Evolutionary conservation across 225 moss, liverwort and hornwort species (phyloP).

Genomic region (Polytrichum formosum): DNA sequence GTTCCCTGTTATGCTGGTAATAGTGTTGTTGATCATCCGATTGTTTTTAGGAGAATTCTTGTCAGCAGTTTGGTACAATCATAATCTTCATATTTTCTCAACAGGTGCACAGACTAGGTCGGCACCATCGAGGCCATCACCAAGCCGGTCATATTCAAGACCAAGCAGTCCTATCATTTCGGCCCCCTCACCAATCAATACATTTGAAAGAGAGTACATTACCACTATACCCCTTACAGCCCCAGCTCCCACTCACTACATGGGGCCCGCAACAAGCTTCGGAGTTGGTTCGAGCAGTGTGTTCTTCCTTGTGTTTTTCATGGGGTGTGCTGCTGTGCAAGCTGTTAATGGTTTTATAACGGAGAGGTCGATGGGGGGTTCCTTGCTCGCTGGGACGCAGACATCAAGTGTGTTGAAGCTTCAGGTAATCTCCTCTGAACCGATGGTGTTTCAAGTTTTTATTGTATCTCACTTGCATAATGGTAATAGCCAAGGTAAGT

Average conservation of each 20-base stretch:
- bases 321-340: slow-evolving; percentile 48
- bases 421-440: slow-evolving; percentile 23
- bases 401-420: slow-evolving; percentile 49
- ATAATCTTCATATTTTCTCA: neutral
- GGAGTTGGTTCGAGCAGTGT: slow-evolving; percentile 40
- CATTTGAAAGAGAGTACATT: slow-evolving; percentile 30
- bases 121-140: slow-evolving; percentile 39
- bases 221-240: slow-evolving; percentile 41
- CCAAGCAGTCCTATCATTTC: slow-evolving; percentile 26
- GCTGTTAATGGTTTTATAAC: slow-evolving; percentile 38
- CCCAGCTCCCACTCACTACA: slow-evolving; percentile 42
- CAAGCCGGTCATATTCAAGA: slow-evolving; percentile 34
- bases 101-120: slow-evolving; percentile 42
- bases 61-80: too few relatives aligned
- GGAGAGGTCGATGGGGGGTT: slow-evolving; percentile 40
- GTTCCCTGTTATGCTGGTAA: neutral
- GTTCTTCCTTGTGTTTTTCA: slow-evolving; percentile 47
- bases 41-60: too few relatives aligned
- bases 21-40: too few relatives aligned
- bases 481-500: neutral
- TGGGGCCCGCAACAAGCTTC: slow-evolving; percentile 41
- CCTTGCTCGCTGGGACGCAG: slow-evolving; percentile 31
- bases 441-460: neutral
- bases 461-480: neutral
- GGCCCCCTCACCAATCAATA: slow-evolving; percentile 27